Evolutionary conservation across 2,329 filamentous ascomycete genomes (phyloP), one percentile per base, ranked within the genome.

Genomic region (Alternaria brassicae): DNA sequence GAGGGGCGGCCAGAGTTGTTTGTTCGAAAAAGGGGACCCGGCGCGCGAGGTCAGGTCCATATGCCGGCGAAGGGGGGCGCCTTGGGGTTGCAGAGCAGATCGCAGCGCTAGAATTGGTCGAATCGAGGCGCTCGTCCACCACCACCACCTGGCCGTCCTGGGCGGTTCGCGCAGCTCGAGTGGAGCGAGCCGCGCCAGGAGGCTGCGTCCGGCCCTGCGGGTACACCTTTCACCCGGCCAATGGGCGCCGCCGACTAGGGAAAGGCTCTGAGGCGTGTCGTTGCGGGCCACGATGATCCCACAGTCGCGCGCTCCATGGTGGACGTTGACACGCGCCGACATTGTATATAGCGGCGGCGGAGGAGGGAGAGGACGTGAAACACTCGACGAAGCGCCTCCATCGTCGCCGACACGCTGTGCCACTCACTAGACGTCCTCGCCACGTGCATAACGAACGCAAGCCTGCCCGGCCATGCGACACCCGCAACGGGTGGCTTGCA

Each of bases 1-100:
- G 65, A 54, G 49, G 64, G 60, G 68, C 62, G 8, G 65, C 64
- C 56, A 63, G 65, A 67, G 62, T 64, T 63, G 65, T 57, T 57
- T 61, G 56, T 63, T 66, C 60, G 65, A 72, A 23, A 77, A 74
- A 73, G 71, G 72, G 64, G 69, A 71, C 54, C 53, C 60, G 44
- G 55, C 60, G 70, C 65, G 65, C 70, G 63, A 63, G 63, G 52
- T 56, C 23, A 60, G 53, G 65, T 66, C 65, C 67, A 68, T 66
- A 59, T 63, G 63, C 65, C 65, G 65, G 58, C 60, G 58, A 58
- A 61, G 62, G 59, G 59, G 69, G 62, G 66, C 67, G 63, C 68
- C 56, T 28, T 47, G 64, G 62, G 67, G 68, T 50, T 65, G 67
- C 44, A 47, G 65, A 61, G 71, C 62, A 58, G 72, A 74, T 75